Evolutionary conservation across 306 rosid genomes (phyloP).

Genomic region (Vigna radiata): DNA sequence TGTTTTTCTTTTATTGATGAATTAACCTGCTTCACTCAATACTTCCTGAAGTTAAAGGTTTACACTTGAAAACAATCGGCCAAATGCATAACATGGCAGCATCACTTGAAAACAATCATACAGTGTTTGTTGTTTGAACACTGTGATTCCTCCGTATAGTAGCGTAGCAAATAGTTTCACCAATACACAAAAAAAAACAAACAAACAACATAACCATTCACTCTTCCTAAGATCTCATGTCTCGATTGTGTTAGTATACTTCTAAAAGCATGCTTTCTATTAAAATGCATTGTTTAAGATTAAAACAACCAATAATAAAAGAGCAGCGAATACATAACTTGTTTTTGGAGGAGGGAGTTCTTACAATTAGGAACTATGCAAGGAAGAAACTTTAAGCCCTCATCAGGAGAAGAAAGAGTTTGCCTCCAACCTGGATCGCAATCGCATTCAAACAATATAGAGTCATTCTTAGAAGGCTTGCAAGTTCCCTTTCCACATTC

Average conservation of each 20-base stretch:
- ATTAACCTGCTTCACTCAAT: not conserved
- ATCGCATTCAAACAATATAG: slow-evolving; percentile 62
- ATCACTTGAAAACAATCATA: too few species aligned
- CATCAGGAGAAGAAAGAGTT: slow-evolving; percentile 37
- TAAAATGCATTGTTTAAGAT: slow-evolving; percentile 8
- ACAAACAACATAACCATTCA: not conserved
- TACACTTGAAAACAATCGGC: not conserved
- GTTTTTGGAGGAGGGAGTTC: slow-evolving; percentile 2
- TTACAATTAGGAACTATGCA: slow-evolving; percentile 78
- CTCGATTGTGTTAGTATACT: not conserved
- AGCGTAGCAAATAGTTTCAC: not conserved
- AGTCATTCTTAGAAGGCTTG: slow-evolving; percentile 56
- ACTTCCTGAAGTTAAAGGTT: not conserved
- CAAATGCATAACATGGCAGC: not conserved
- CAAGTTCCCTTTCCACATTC: slow-evolving; percentile 78
- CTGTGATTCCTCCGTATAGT: not conserved
- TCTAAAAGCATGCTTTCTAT: not conserved
- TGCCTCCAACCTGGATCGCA: slow-evolving; percentile 78
- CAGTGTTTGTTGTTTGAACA: too few species aligned
- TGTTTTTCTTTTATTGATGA: not conserved
- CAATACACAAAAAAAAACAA: slow-evolving; percentile 12
- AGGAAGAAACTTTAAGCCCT: slow-evolving; percentile 64
- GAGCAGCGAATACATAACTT: not conserved
- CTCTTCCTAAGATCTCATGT: slow-evolving; percentile 7
- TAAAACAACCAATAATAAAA: slow-evolving; percentile 1